Conservation (phyloP, 306 rosid genomes). For the Fragaria vesca region DNA sequence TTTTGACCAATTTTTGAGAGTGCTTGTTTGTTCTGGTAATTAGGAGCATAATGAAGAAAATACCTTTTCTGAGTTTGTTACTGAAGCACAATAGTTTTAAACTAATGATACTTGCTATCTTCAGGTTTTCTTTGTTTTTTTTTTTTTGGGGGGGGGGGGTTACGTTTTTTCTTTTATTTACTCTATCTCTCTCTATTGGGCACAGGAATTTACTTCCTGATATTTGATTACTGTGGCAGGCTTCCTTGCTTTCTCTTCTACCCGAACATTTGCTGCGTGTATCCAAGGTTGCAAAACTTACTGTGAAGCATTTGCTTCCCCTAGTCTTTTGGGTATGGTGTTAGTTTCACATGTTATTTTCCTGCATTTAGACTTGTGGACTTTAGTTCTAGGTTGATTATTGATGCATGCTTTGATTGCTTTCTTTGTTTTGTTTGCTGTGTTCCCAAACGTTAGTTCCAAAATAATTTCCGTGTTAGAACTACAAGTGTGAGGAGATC, state of each 20-base stretch:
- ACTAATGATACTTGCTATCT: neutral
- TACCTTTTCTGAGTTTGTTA: neutral
- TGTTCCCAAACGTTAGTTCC: constrained; percentile 57
- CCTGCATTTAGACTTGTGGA: constrained; percentile 14
- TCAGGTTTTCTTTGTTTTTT: neutral
- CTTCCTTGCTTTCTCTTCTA: constrained; percentile 84
- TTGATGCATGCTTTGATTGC: constrained; percentile 3
- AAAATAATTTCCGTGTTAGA: constrained; percentile 61
- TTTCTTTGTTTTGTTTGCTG: constrained; percentile 30
- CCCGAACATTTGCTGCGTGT: constrained; percentile 58
- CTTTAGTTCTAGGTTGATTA: constrained; percentile 14
- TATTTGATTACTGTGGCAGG: constrained; percentile 57
- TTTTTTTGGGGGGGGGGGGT: neutral
- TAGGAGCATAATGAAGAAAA: neutral
- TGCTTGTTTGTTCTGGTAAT: neutral
- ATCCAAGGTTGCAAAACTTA: constrained; percentile 50
- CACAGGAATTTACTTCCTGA: constrained; percentile 6
- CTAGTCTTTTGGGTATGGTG: constrained; percentile 75
- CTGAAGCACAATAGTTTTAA: neutral
- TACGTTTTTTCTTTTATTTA: too few species aligned
- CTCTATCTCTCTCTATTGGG: neutral
- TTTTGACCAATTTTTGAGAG: neutral
- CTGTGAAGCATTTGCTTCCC: constrained; percentile 58
- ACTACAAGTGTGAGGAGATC: constrained; percentile 41
- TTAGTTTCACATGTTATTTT: constrained; percentile 20